Evolutionary conservation across 176 grass and related monocot genomes (phyloP), one percentile per base, ranked within the genome.

Genomic region (Hordeum marinum): DNA sequence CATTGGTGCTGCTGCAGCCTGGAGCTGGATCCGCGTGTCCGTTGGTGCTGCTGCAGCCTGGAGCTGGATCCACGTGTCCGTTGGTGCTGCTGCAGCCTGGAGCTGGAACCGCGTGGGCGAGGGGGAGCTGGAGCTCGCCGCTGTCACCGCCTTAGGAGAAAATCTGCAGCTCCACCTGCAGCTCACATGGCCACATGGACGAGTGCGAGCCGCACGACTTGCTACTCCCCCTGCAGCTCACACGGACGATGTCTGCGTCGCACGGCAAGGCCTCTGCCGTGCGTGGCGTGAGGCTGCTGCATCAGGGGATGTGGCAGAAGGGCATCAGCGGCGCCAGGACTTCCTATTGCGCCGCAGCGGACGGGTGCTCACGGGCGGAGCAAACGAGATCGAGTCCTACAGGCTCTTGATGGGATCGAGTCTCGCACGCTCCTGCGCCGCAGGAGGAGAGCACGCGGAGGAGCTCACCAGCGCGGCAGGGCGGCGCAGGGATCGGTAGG

Each of bases 71-170:
- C 60, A 27, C 72, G 70, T 93, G 29, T n/a, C n/a, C 13, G 13
- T 48, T 48, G 45, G 45, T 48, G 45, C 45, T 48, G 45, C 45
- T 48, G 45, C 45, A 48, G 45, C 45, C 45, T 48, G 13, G 45
- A 48, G 45, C 45, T 48, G 63, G 64, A 88, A 93, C 32, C 60
- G 34, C 72, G 70, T 93, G 29, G 92, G 82, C 31, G 57, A 76
- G 12, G 81, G 87, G 52, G 95, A 90, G 84, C 74, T 98, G 74
- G 93, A 95, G 84, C 80, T 95, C 31, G 27, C 89, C 18, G 71
- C 90, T 87, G 72, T 68, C 63, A 87, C 87, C 14, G 70, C 85
- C 14, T 93, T 93, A 84, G 60, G 29, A 29, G 93, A 64, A 88
- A 82, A 64, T 43, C 57, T 59, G 59, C 36, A 71, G 81, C 27